Conservation (phyloP, 768 basidiomycete genomes). For the Melanogaster broomeanus region DNA sequence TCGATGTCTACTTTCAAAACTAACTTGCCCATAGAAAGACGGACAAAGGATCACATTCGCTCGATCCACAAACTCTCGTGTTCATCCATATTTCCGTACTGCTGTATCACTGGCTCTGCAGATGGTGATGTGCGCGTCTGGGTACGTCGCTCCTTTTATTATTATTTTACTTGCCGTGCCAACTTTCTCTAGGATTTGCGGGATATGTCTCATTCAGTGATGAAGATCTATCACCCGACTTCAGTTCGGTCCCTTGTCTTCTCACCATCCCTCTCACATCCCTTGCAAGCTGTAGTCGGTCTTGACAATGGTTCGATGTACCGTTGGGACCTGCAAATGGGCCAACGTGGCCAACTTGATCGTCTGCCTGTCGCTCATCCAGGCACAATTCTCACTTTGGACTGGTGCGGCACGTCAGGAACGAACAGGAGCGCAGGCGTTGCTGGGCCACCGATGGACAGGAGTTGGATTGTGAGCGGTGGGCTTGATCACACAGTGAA, state of each 20-base stretch:
- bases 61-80: conserved; percentile 72
- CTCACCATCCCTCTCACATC: conserved; percentile 64
- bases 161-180: not conserved
- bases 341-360: conserved; percentile 72
- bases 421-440: conserved; percentile 16
- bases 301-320: conserved; percentile 73
- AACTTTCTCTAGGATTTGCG: conserved; percentile 60
- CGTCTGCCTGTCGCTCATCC: conserved; percentile 74
- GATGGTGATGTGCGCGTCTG: conserved; percentile 82
- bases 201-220: conserved; percentile 65
- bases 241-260: conserved; percentile 71
- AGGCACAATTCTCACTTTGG: conserved; percentile 68
- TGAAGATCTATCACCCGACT: conserved; percentile 70
- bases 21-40: conserved; percentile 51
- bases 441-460: conserved; percentile 15
- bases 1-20: conserved; percentile 6
- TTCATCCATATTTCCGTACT: conserved; percentile 66
- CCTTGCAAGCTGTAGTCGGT: conserved; percentile 68
- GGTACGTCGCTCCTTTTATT: conserved; percentile 44
- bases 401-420: conserved; percentile 56
- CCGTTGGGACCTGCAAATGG: conserved; percentile 81
- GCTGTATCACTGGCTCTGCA: conserved; percentile 78
- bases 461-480: conserved; percentile 79
- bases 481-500: conserved; percentile 81
- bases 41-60: conserved; percentile 67